Conservation (phyloP, 371 early-diverging fungal genomes). For the Apophysomyces variabilis region DNA sequence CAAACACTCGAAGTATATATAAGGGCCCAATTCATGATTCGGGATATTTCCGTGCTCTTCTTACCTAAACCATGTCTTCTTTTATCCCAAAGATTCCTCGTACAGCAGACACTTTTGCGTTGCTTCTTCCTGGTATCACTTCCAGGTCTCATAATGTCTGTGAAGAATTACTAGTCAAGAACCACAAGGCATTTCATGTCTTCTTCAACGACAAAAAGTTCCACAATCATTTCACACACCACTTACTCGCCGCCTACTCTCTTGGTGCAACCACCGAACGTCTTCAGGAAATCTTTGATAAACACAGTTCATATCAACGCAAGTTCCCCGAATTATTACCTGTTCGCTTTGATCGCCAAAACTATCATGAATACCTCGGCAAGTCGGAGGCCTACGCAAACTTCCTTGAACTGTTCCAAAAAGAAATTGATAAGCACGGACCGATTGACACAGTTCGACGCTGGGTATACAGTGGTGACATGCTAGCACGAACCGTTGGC, state of each 20-base stretch:
- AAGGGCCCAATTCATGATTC: not conserved
- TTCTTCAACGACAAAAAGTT: constrained; percentile 51
- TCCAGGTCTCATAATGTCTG: constrained; percentile 30
- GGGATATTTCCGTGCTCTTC: not conserved
- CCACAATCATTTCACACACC: constrained; percentile 62
- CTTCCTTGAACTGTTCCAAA: constrained; percentile 50
- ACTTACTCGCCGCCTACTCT: constrained; percentile 58
- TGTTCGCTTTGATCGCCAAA: constrained; percentile 36
- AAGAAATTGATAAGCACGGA: constrained; percentile 51
- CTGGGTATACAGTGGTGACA: constrained; percentile 49
- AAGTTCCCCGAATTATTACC: constrained; percentile 32
- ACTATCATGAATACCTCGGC: constrained; percentile 45
- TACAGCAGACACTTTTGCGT: constrained; percentile 13
- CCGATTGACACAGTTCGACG: constrained; percentile 49
- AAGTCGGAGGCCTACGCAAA: constrained; percentile 51
- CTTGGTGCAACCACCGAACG: constrained; percentile 56
- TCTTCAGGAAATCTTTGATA: constrained; percentile 54
- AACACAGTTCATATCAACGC: constrained; percentile 43
- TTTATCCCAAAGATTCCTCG: constrained; percentile 25
- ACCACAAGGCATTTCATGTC: constrained; percentile 39
- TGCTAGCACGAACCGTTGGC: constrained; percentile 49
- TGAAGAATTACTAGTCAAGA: constrained; percentile 40
- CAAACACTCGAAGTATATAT: not conserved
- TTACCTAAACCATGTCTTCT: constrained; percentile 16
- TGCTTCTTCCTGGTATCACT: constrained; percentile 46